phyloP scores from a whole-genome alignment of 1,284 basidiomycete species.

The Coniophora puteana region DNA sequence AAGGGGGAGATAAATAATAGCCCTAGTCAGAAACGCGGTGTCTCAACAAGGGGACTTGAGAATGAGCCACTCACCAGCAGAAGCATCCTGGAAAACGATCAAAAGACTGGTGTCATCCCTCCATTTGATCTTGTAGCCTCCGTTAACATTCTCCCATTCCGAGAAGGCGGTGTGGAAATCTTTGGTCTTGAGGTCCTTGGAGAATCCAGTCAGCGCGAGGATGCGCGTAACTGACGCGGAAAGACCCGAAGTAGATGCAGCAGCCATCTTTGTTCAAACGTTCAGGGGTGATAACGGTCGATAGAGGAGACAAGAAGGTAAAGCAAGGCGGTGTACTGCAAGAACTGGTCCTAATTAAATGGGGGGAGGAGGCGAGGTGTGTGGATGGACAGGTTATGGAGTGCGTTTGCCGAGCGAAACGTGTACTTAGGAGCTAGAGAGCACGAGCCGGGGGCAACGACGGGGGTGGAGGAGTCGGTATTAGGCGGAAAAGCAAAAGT shows the following conservation, averaged over 20 bases:
- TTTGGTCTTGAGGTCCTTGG: conserved; percentile 94
- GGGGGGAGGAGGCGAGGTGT: no score
- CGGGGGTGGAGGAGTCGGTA: conserved; percentile 1
- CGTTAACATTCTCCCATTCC: conserved; percentile 83
- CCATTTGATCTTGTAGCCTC: conserved; percentile 99
- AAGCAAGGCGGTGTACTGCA: conserved; percentile 12
- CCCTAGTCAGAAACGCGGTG: conserved; percentile 3
- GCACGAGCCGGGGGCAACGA: background rate
- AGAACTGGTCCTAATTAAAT: no score
- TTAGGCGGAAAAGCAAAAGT: conserved; percentile 9
- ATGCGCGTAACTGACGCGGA: conserved; percentile 96
- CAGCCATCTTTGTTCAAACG: conserved; percentile 35
- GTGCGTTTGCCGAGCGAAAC: conserved; percentile 25
- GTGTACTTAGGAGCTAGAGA: conserved; percentile 15
- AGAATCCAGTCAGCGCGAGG: conserved; percentile 87
- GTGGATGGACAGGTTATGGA: conserved; percentile 13
- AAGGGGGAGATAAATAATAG: background rate
- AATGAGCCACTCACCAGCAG: conserved; percentile 60
- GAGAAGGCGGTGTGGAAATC: conserved; percentile 91
- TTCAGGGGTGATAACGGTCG: background rate
- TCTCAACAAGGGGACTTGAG: background rate
- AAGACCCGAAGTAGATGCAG: conserved; percentile 65
- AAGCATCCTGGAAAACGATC: conserved; percentile 89
- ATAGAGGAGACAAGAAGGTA: background rate
- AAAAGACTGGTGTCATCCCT: conserved; percentile 94